These are phyloP conservation scores for Xylaria sp. DNA, from an alignment of 2,329 filamentous ascomycete species.

Conservation along the genomic window DNA sequence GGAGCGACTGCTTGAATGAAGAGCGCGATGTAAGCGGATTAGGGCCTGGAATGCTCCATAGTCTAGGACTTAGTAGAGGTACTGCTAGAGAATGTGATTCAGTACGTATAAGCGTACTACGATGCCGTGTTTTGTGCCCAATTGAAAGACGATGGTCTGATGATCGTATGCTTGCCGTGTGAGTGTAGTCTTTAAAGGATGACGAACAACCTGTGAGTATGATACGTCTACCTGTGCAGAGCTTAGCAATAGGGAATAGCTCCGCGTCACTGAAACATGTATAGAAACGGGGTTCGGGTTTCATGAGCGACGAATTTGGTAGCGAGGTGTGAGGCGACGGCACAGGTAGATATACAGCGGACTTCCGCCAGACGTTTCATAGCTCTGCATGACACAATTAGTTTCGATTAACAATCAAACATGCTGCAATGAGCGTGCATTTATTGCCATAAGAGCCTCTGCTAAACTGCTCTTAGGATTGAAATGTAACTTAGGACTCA, in stretches of 20 bases:
- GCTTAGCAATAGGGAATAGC: no score
- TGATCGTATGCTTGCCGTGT: background rate
- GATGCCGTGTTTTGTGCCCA: background rate
- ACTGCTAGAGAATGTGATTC: background rate
- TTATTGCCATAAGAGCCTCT: background rate
- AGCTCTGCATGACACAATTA: background rate
- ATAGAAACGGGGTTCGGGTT: background rate
- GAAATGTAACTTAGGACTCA: background rate
- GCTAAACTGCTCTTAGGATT: background rate
- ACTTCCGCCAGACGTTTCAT: background rate
- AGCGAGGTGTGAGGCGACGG: background rate
- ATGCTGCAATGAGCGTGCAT: background rate
- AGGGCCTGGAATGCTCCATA: background rate
- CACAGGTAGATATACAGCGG: background rate
- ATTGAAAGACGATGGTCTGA: background rate
- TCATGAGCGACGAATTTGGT: background rate
- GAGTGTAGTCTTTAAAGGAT: background rate
- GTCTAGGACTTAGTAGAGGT: background rate
- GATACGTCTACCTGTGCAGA: background rate
- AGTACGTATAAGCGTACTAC: background rate
- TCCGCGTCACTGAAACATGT: background rate
- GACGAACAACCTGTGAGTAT: background rate
- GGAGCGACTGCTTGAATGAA: constrained; percentile 41
- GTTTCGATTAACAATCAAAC: background rate
- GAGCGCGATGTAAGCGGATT: background rate